These are phyloP conservation scores for Trichoderma harzianum DNA, from an alignment of 2,329 filamentous ascomycete species.

Conservation along the genomic window DNA sequence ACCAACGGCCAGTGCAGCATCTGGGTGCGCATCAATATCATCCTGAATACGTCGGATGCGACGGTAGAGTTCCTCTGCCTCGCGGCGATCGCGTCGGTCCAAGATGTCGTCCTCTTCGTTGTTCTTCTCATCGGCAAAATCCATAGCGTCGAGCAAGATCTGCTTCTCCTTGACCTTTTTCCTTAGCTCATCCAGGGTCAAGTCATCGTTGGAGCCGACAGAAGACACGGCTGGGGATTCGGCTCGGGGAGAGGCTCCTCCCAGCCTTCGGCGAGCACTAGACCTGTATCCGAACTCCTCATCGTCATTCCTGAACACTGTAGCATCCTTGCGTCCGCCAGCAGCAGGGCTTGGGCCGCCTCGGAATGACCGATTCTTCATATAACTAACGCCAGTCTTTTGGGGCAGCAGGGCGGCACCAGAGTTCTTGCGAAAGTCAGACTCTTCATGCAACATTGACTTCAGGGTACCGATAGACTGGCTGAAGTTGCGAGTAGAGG, in stretches of 20 bases:
- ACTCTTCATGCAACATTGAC: slow-evolving; percentile 82
- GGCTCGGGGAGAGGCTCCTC: slow-evolving; percentile 77
- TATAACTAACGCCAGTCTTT: slow-evolving; percentile 95
- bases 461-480: slow-evolving; percentile 93
- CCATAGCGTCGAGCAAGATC: slow-evolving; percentile 89
- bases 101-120: slow-evolving; percentile 88
- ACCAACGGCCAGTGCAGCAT: slow-evolving; percentile 62
- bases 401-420: slow-evolving; percentile 90
- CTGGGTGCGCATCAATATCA: slow-evolving; percentile 89
- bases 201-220: slow-evolving; percentile 70
- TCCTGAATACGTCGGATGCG: slow-evolving; percentile 89
- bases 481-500: slow-evolving; percentile 88
- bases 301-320: slow-evolving; percentile 94
- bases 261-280: slow-evolving; percentile 83
- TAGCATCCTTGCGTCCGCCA: slow-evolving; percentile 81
- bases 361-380: slow-evolving; percentile 92
- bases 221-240: slow-evolving; percentile 61
- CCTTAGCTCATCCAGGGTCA: slow-evolving; percentile 79
- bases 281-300: slow-evolving; percentile 90
- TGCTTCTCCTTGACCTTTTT: slow-evolving; percentile 96
- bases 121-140: slow-evolving; percentile 89
- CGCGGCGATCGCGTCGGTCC: slow-evolving; percentile 83
- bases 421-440: slow-evolving; percentile 81
- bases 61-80: slow-evolving; percentile 90
- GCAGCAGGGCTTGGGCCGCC: slow-evolving; percentile 55